Evolutionary conservation across 768 basidiomycete genomes (phyloP), one percentile per base, ranked within the genome.

Genomic region (Tricholoma hemisulphureum): DNA sequence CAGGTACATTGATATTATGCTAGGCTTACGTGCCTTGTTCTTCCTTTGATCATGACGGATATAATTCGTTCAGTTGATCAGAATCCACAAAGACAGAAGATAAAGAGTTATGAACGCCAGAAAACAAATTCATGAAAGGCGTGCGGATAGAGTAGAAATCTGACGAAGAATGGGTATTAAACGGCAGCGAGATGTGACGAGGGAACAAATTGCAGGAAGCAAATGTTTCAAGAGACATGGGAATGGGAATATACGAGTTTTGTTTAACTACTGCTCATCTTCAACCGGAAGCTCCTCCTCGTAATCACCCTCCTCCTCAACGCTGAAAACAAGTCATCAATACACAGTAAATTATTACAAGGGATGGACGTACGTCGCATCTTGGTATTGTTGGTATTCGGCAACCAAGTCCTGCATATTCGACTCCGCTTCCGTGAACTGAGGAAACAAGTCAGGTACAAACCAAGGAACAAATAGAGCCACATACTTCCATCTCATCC

Each of bases 371-470:
- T 75, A 93, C 90, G 91, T 93, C 41, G 92, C 92, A 69, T 94
- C 92, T 78, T 94, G 92, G 78, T 94, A 94, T 75, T 94, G 93
- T 72, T 96, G 93, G 78, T 97, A 98, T 77, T 98, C 96, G 52
- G 95, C 93, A 60, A 98, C 92, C 62, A 98, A 81, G 80, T 98
- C 96, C 73, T 97, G 94, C 94, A 98, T 95, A 85, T 98, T 98
- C 62, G 92, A 95, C 78, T 98, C 95, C 56, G 95, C 96, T 75
- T 98, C 96, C 61, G 96, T 95, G 84, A 98, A 94, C 84, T 87
- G 64, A 11, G 63, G 50, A 18, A 63, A 54, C 18, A 58, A 23
- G 16, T 51, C 20, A 48, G 55, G 20, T 60, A 51, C n/a, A 18
- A 43, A 50, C 31, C 31, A 3, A 32, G 18, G 5, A 18, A 8